Conservation (phyloP, 768 basidiomycete species). For the Leccinum subgranulosum region DNA sequence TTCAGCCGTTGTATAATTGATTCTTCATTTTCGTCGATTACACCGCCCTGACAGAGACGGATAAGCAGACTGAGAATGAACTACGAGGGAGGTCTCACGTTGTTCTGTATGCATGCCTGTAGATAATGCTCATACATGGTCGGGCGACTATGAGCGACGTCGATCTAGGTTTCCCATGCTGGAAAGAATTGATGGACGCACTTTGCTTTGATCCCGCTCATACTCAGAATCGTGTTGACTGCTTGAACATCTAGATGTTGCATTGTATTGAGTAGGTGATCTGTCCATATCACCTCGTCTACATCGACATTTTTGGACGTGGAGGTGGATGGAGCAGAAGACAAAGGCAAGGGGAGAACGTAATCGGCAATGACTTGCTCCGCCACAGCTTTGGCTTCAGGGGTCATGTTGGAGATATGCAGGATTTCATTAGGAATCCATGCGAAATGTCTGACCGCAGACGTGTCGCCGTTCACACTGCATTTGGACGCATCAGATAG, state of each 20-base stretch:
- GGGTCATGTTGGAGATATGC: constrained; percentile 45
- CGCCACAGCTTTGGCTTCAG: constrained; percentile 61
- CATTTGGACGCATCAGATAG: background rate
- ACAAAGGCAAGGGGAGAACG: constrained; percentile 74
- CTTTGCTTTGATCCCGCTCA: constrained; percentile 65
- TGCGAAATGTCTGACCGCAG: constrained; percentile 74
- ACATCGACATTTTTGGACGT: constrained; percentile 49
- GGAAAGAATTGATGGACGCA: constrained; percentile 29
- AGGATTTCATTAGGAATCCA: constrained; percentile 90
- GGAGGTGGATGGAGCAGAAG: constrained; percentile 36
- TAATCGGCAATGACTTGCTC: constrained; percentile 70
- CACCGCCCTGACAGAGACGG: constrained; percentile 64
- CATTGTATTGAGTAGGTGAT: constrained; percentile 73
- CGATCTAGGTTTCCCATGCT: background rate
- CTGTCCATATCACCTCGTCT: constrained; percentile 85
- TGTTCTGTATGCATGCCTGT: constrained; percentile 73
- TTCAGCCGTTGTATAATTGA: constrained; percentile 53
- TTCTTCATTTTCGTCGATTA: constrained; percentile 84
- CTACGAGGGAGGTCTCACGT: constrained; percentile 51
- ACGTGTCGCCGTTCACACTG: constrained; percentile 77
- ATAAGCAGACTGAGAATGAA: background rate
- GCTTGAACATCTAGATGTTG: constrained; percentile 60
- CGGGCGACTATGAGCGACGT: constrained; percentile 53
- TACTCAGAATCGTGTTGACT: constrained; percentile 50
- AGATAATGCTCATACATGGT: constrained; percentile 68